Evolutionary conservation across 306 rosid genomes (phyloP), one percentile per base, ranked within the genome.

Genomic region (Castanopsis chinensis): DNA sequence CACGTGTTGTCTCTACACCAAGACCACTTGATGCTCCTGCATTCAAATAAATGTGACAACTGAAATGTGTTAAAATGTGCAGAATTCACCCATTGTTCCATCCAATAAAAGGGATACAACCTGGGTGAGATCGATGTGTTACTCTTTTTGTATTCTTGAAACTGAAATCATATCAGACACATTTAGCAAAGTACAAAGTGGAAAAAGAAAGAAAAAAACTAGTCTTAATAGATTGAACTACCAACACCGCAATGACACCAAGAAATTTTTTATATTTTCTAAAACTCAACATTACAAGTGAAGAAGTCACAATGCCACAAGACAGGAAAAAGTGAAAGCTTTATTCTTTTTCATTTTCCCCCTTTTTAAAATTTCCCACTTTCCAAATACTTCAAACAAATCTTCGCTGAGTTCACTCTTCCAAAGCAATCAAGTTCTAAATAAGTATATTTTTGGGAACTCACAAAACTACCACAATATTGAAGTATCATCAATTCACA

Each of bases 21-120:
- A 93, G 88, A 63, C 98, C 97, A 83, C 94, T 93, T 10, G 97
- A 85, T 76, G 97, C 94, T 51, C 98, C 98, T 93, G 82, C 82
- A 87, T 45, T 71, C 53, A 61, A 72, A 33, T 41, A 51, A 20
- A 30, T 3, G 9, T 32, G 55, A 64, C 74, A 61, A 53, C n/a
- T 45, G 11, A 77, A 78, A 73, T 25, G 73, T 18, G 5, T n/a
- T 41, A 17, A 65, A 32, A 65, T 32, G 43, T 65, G 49, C 45
- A 68, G 51, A 35, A 68, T 68, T 55, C 49, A 25, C 51, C 41
- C 72, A 51, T n/a, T 68, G 27, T 23, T n/a, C 52, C 53, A 35
- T 49, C 53, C 72, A 68, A 68, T 8, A 35, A 9, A 45, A 35
- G 27, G 71, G 17, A 15, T 63, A 63, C 53, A 49, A 49, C 0